phyloP scores from a whole-genome alignment of 2,329 filamentous ascomycete genomes.

The Cadophora luteo-olivacea region DNA sequence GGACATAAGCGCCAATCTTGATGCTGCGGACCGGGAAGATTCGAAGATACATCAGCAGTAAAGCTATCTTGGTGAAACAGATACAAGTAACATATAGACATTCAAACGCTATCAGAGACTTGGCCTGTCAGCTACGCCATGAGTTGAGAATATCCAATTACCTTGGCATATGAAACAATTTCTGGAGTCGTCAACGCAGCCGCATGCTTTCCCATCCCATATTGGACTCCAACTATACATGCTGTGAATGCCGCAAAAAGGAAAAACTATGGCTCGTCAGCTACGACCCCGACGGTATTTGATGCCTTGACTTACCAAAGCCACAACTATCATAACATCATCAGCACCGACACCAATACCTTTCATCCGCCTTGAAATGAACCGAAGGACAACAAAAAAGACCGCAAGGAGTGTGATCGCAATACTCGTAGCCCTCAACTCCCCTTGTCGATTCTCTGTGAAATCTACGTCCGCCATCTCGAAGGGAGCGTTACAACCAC shows the following conservation, averaged over 20 bases:
- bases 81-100: constrained; percentile 41
- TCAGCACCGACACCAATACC: constrained; percentile 12
- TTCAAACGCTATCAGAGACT: constrained; percentile 39
- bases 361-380: constrained; percentile 12
- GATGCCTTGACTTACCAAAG: constrained; percentile 4
- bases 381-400: constrained; percentile 18
- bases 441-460: constrained; percentile 2
- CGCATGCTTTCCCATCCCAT: constrained; percentile 12
- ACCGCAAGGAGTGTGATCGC: constrained; percentile 9
- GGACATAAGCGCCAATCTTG: constrained; percentile 34
- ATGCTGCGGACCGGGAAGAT: constrained; percentile 42
- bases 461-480: constrained; percentile 13
- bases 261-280: neutral
- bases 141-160: neutral
- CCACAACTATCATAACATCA: constrained; percentile 20
- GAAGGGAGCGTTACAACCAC: neutral
- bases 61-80: constrained; percentile 44
- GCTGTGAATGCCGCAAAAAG: neutral
- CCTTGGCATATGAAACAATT: constrained; percentile 10
- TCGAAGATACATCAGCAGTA: constrained; percentile 46
- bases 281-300: neutral
- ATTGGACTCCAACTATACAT: constrained; percentile 2
- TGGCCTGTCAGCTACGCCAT: neutral
- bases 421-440: constrained; percentile 15
- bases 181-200: neutral